A percentile compares a stretch with the other conserved stretches of the same genome.
Evolutionary conservation across 305 asterid genomes (phyloP).

Genomic region (Plantago rigida): DNA sequence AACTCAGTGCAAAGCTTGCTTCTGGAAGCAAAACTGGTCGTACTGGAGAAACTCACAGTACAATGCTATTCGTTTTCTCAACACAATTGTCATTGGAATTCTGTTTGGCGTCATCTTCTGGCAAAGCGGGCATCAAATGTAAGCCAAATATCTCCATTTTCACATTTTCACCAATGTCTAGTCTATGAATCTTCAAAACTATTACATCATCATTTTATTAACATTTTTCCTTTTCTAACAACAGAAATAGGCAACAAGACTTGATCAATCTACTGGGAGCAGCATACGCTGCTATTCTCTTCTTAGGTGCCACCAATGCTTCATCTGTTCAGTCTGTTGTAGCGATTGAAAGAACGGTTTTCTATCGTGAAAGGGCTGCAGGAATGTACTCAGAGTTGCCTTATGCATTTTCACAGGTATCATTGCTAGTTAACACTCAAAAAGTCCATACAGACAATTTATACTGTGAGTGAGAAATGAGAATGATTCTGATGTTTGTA

Average conservation of each 20-base stretch:
- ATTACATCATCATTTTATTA: too few species aligned
- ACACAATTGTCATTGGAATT: constrained; percentile 50
- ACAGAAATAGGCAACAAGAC: constrained; percentile 62
- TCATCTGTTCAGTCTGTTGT: constrained; percentile 67
- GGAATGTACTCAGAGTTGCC: constrained; percentile 84
- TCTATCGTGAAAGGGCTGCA: constrained; percentile 81
- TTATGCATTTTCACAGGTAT: constrained; percentile 72
- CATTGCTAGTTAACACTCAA: too few species aligned
- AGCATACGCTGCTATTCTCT: constrained; percentile 64
- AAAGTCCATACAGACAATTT: constrained; percentile 8
- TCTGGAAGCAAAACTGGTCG: constrained; percentile 78
- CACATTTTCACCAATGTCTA: neutral
- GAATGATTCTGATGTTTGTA: too few species aligned
- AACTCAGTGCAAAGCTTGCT: constrained; percentile 69
- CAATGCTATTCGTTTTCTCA: constrained; percentile 62
- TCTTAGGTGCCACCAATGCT: constrained; percentile 71
- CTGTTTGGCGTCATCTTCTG: constrained; percentile 69
- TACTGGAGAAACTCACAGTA: constrained; percentile 82
- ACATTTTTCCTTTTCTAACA: neutral
- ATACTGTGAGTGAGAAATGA: too few species aligned
- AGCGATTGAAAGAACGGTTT: constrained; percentile 62
- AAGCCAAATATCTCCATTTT: constrained; percentile 23
- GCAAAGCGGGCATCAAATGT: constrained; percentile 59
- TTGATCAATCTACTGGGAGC: constrained; percentile 68
- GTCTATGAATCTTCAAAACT: too few species aligned